Percentiles rank a stretch among this genome's conserved stretches.
phyloP scores from a whole-genome alignment of 371 early-diverging fungal species.

The Coemansia sp. region DNA sequence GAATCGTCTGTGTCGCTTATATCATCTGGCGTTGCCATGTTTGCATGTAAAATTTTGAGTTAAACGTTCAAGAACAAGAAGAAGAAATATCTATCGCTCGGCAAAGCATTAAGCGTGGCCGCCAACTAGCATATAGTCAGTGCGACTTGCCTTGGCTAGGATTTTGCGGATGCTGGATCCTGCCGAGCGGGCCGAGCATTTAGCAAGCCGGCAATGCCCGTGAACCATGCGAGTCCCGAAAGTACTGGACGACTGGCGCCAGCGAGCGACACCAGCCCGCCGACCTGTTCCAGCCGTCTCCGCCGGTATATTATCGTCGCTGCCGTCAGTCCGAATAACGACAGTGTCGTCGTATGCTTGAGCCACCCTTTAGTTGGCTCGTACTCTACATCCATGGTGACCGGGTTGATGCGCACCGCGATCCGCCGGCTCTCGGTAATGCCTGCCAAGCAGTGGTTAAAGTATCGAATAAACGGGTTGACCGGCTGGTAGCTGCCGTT shows the following conservation, averaged over 20 bases:
- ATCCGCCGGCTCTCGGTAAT: constrained; percentile 33
- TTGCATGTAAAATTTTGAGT: too few relatives aligned
- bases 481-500: background rate
- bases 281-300: constrained; percentile 18
- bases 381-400: constrained; percentile 23
- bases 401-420: constrained; percentile 28
- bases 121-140: background rate
- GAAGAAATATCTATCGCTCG: background rate
- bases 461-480: constrained; percentile 12
- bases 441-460: constrained; percentile 34
- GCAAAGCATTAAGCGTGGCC: background rate
- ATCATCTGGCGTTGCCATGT: background rate
- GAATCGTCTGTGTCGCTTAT: background rate
- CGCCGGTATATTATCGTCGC: constrained; percentile 34
- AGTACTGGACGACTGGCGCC: constrained; percentile 39
- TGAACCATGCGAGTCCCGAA: constrained; percentile 31
- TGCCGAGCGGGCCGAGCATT: constrained; percentile 20
- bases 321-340: constrained; percentile 18
- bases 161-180: background rate
- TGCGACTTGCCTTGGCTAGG: background rate
- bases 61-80: too few relatives aligned
- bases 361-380: constrained; percentile 39
- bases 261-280: constrained; percentile 37
- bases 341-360: constrained; percentile 8
- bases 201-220: constrained; percentile 28